phyloP scores from a whole-genome alignment of 31 red algal genomes.

The Pterothamnion heteromorphum region DNA sequence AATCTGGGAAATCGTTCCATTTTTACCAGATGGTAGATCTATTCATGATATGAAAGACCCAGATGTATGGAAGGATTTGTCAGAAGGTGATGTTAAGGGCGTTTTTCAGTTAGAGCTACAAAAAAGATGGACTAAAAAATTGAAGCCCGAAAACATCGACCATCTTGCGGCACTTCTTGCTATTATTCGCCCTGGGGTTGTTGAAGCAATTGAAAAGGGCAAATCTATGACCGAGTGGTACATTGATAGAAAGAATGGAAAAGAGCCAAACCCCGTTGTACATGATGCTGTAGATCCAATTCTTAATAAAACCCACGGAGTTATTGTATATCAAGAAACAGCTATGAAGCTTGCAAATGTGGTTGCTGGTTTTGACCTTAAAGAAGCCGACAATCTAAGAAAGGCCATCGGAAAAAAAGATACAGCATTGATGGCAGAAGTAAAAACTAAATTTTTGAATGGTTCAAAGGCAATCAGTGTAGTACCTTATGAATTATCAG shows the following conservation, averaged over 20 bases:
- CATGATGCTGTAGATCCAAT: slow-evolving; percentile 12
- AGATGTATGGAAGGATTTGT: slow-evolving; percentile 49
- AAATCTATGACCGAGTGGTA: slow-evolving; percentile 52
- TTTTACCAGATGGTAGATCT: not conserved
- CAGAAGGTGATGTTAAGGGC: slow-evolving; percentile 47
- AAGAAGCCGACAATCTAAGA: slow-evolving; percentile 62
- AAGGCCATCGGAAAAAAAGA: slow-evolving; percentile 75
- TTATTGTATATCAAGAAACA: slow-evolving; percentile 73
- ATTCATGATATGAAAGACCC: slow-evolving; percentile 9
- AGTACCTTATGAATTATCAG: not conserved
- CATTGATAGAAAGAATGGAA: slow-evolving; percentile 32
- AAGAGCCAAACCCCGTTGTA: not conserved
- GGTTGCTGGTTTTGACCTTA: slow-evolving; percentile 59
- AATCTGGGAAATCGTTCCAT: slow-evolving; percentile 33
- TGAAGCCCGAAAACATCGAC: slow-evolving; percentile 47
- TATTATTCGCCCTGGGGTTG: slow-evolving; percentile 63
- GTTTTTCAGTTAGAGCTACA: slow-evolving; percentile 69
- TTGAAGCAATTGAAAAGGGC: slow-evolving; percentile 35
- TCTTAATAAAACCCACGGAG: slow-evolving; percentile 56
- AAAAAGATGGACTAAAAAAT: slow-evolving; percentile 50
- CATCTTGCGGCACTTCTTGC: slow-evolving; percentile 61
- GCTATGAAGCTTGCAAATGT: slow-evolving; percentile 56
- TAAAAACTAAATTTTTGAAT: slow-evolving; percentile 46
- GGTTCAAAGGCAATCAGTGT: slow-evolving; percentile 6
- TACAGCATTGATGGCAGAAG: slow-evolving; percentile 52